Evolutionary conservation across 768 basidiomycete genomes (phyloP), one percentile per base, ranked within the genome.

Genomic region (Termitomyces sp.): DNA sequence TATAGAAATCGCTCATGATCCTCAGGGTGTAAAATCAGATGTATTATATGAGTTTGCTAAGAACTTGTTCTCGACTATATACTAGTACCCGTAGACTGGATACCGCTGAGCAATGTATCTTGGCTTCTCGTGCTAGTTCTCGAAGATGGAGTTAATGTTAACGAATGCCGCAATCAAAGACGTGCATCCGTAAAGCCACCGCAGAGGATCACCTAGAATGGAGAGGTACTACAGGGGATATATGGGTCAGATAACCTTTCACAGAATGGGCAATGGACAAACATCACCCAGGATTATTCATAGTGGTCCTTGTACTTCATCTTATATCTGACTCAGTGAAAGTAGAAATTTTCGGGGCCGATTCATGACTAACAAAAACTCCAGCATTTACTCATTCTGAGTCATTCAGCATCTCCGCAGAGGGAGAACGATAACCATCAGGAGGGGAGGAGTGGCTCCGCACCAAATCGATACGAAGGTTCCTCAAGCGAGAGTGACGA

Each of bases 1-100:
- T 95, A 32, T 89, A 72, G 69, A 21, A 29, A 5, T 38, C 17
- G 11, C 4, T 27, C 12, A 27, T 7, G 16, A 16, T 16, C 35
- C 7, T 11, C 16, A n/a, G 5, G 23, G 3, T 50, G 25, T 51
- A 19, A 11, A 38, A 5, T 11, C 23, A 14, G 12, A 16, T 29
- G 23, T 17, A 46, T 2, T 49, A 14, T 23, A 6, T 45, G 19
- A n/a, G 29, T 21, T 32, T 31, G 27, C 9, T n/a, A 31, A 34
- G 19, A 25, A 21, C 9, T 34, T 21, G n/a, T 32, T 32, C 11
- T 19, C 5, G 19, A 47, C 19, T 29, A 4, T 16, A 34, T 48
- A 7, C 9, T 9, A 8, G 21, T 19, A 11, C 14, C 29, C 14
- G 31, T 19, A 1, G n/a, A 4, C 38, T 40, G 16, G 14, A 37